Evolutionary conservation across 1,284 basidiomycete genomes (phyloP), one percentile per base, ranked within the genome.

Genomic region (Clitocybe nebularis): DNA sequence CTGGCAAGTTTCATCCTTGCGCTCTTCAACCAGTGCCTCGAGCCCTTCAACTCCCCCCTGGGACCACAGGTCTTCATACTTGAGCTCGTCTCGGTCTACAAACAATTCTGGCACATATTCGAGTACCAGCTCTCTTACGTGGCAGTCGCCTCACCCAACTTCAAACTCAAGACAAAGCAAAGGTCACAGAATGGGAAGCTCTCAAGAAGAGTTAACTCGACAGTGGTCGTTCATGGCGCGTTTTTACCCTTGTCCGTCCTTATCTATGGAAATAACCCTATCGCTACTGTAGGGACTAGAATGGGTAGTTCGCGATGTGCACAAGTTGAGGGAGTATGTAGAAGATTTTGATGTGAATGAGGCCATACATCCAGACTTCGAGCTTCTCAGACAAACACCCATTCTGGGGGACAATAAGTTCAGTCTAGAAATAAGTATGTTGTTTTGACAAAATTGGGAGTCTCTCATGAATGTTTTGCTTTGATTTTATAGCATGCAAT

Each of bases 391-490:
- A 48, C 74, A 82, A 50, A 80, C 81, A 0, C 77, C 79, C 10
- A 68, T 77, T 41, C 66, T 86, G n/a, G 82, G 78, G 32, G 82
- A 85, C 45, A 76, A 77, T 40, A 83, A 82, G 59, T 87, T 81
- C 66, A 86, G 84, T 57, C 67, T 87, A 0, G 81, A 84, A 57
- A 77, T 84, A 47, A 72, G 79, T 76, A 43, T 24, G 70, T 56
- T 11, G 5, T 22, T n/a, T 9, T 14, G n/a, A 37, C 11, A 7
- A 26, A 14, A 17, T 4, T 33, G 6, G 11, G 20, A 8, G 16
- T 16, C 5, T 19, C 32, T 19, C 33, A 21, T 20, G 30, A 39
- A 17, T 13, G 8, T 30, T 28, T 16, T 34, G 10, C n/a, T n/a
- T 32, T 67, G 64, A 60, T 22, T 62, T 57, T 32, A 61, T 62